Base-by-base conservation (phyloP, 805 yeast species). In the Candida hispaniensis region DNA sequence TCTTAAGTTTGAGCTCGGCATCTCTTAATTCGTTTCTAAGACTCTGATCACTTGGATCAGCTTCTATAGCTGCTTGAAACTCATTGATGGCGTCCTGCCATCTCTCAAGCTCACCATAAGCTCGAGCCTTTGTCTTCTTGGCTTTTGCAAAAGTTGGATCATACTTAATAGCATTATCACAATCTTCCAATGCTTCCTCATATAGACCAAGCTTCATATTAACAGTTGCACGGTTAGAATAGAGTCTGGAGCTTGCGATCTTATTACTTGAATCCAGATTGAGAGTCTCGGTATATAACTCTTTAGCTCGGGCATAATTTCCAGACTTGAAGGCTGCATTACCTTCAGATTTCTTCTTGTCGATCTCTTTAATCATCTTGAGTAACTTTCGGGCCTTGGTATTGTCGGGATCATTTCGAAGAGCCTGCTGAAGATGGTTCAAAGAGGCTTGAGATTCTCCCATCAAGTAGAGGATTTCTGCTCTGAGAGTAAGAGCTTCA, bases 221-320 rank as follows among this genome's bases (percentile, higher is more conserved):
- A 1, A 80, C 93, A 40, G 86, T 85, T 0, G 97, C 95, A 44
- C 95, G 66, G 57, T 88, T 88, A 7, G 94, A 76, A 51, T 64
- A 82, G 43, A 77, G 73, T 39, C 48, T 52, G 30, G 58, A 39
- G 38, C 50, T 55, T 10, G 46, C 47, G 18, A 75, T 66, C 2
- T 80, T 71, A 34, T 75, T 74, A 8, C 57, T 45, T 2, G 69
- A 60, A 45, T 77, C 77, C 9, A 77, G 44, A 17, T 66, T 76
- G 20, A 88, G 78, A 6, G 95, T 96, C 42, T 66, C 54, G 1
- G 88, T 69, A 55, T 91, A 88, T 3, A 64, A 52, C 7, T 67
- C 74, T n/a, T 75, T 60, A 6, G 96, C 95, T 19, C 64, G 63
- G 4, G 63, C 64, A 45, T 61, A 76, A 44, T 73, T 62, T 23